Percentiles rank a stretch among this genome's conserved stretches.
Evolutionary conservation across 2,329 filamentous ascomycete species (phyloP).

Genomic region (Diaporthe eres): DNA sequence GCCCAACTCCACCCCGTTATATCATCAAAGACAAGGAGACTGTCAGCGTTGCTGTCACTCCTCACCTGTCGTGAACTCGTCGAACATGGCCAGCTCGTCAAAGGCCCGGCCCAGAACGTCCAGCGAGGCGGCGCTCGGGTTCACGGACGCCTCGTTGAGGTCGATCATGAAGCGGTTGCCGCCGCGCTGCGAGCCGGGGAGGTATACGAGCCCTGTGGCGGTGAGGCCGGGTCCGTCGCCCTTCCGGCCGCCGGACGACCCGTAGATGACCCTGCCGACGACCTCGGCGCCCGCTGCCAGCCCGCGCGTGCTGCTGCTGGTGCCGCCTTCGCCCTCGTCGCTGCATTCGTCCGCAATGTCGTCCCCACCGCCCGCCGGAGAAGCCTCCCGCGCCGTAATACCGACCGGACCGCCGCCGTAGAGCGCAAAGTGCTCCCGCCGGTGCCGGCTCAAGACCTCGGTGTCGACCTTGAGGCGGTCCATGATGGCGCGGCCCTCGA

Average conservation of each 20-base stretch:
- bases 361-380: no score
- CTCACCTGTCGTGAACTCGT: conserved; percentile 20
- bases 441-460: background rate
- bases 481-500: conserved; percentile 40
- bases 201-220: background rate
- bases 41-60: background rate
- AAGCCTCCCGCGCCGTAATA: no score
- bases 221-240: no score
- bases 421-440: background rate
- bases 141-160: conserved; percentile 32
- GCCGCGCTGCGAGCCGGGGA: background rate
- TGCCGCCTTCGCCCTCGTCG: background rate
- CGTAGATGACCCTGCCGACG: background rate
- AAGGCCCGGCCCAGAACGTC: conserved; percentile 11
- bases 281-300: background rate
- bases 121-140: conserved; percentile 29
- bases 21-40: background rate
- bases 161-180: conserved; percentile 34
- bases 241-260: background rate
- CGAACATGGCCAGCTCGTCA: conserved; percentile 30
- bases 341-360: background rate
- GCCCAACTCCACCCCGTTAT: accelerated
- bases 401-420: no score
- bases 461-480: background rate
- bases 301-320: no score